Conservation (phyloP, 169 alveolate species). For the Plasmodium ovale region DNA sequence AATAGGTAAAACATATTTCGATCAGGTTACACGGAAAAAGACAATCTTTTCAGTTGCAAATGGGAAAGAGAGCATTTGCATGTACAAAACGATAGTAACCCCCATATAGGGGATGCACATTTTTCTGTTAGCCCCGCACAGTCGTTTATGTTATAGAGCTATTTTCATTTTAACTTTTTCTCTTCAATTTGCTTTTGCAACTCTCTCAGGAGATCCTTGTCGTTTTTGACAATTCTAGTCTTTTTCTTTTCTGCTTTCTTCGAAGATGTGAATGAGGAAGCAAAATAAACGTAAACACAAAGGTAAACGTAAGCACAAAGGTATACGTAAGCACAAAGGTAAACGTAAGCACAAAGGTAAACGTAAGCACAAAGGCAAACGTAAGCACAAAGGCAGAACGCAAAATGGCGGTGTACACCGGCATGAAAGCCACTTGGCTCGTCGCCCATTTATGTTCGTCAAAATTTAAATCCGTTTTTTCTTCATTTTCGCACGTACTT, state of each 20-base stretch:
- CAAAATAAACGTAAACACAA: background rate
- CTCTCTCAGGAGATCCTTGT: constrained; percentile 46
- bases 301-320: background rate
- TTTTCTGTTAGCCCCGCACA: no score
- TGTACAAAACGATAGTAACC: no score
- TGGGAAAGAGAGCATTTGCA: no score
- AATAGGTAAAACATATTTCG: background rate
- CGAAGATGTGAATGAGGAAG: background rate
- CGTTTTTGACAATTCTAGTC: constrained; percentile 44
- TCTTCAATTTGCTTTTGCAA: constrained; percentile 56
- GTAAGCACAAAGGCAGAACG: background rate
- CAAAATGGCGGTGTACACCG: background rate
- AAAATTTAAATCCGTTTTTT: background rate
- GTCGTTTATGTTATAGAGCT: no score
- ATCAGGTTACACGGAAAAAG: background rate
- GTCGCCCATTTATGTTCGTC: no score
- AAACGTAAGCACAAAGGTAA: background rate
- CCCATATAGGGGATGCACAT: no score
- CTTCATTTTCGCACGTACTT: constrained; percentile 11
- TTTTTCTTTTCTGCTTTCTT: constrained; percentile 18
- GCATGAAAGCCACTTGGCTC: background rate
- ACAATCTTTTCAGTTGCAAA: background rate
- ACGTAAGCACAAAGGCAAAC: background rate
- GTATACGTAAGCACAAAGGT: background rate
- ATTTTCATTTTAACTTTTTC: constrained; percentile 37